These are phyloP conservation scores for Lactifluus hygrophoroides DNA, from an alignment of 768 basidiomycete species.

Conservation along the genomic window DNA sequence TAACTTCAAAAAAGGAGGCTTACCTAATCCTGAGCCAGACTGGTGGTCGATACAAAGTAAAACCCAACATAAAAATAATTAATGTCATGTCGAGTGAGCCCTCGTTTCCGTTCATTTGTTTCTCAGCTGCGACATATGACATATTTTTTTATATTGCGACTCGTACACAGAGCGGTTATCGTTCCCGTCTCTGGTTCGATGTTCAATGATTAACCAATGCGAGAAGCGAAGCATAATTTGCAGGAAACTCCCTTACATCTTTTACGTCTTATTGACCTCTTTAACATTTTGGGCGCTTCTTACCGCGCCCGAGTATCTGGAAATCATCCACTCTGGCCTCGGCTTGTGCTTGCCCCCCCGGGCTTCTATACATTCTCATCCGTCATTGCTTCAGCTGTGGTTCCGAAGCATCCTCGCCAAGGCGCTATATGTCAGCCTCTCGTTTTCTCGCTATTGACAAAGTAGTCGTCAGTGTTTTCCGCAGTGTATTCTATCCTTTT, in stretches of 20 bases:
- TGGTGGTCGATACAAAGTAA: background rate
- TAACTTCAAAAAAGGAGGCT: too few species aligned
- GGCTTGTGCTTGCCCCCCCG: background rate
- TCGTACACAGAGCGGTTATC: background rate
- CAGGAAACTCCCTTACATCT: background rate
- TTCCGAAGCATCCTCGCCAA: background rate
- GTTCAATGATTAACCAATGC: background rate
- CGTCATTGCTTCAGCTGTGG: background rate
- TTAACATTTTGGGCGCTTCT: constrained; percentile 1
- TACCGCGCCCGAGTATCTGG: background rate
- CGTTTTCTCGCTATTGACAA: background rate
- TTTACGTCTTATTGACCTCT: constrained; percentile 16
- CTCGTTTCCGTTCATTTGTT: background rate
- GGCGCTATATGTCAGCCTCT: constrained; percentile 6
- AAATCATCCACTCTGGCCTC: background rate
- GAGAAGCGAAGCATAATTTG: background rate
- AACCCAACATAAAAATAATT: background rate
- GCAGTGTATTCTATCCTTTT: background rate
- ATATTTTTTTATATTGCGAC: background rate
- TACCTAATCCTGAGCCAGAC: constrained; percentile 8
- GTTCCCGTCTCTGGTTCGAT: background rate
- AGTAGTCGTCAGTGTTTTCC: background rate
- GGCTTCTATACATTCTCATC: background rate
- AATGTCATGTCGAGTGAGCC: background rate
- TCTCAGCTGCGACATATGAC: background rate